A percentile compares a stretch with the other conserved stretches of the same genome.
Conservation (phyloP, 352 stramenopile species). For the Globisporangium paddicum region DNA sequence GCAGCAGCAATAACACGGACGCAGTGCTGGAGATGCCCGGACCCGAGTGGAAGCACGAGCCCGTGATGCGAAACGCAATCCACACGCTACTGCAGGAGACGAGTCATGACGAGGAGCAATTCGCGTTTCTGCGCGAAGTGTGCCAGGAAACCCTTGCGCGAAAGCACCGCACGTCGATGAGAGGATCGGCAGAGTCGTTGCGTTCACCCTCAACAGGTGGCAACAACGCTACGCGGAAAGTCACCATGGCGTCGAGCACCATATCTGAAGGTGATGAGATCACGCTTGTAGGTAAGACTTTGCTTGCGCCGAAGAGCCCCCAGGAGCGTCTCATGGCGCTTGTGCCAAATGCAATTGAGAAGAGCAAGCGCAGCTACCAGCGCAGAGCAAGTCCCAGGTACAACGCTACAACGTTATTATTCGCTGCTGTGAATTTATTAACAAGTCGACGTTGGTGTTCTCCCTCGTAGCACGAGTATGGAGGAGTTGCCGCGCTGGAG, state of each 20-base stretch:
- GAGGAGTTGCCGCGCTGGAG: slow-evolving; percentile 39
- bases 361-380: slow-evolving; percentile 33
- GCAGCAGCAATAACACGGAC: slow-evolving; percentile 2
- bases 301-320: slow-evolving; percentile 39
- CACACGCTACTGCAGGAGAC: slow-evolving; percentile 51
- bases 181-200: neutral
- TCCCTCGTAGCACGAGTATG: neutral
- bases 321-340: slow-evolving; percentile 46
- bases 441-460: neutral
- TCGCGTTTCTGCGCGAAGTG: slow-evolving; percentile 57
- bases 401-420: neutral
- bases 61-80: slow-evolving; percentile 40
- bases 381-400: slow-evolving; percentile 29
- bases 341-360: slow-evolving; percentile 42
- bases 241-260: slow-evolving; percentile 3
- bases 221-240: neutral
- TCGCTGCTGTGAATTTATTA: neutral
- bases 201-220: neutral
- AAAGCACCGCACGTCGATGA: slow-evolving; percentile 2
- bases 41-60: slow-evolving; percentile 17
- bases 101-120: slow-evolving; percentile 32
- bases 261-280: neutral
- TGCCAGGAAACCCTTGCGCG: slow-evolving; percentile 42
- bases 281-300: slow-evolving; percentile 7
- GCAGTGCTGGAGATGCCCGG: slow-evolving; percentile 1